Conservation (phyloP, 306 rosid species). For the Glycine tomentella region DNA sequence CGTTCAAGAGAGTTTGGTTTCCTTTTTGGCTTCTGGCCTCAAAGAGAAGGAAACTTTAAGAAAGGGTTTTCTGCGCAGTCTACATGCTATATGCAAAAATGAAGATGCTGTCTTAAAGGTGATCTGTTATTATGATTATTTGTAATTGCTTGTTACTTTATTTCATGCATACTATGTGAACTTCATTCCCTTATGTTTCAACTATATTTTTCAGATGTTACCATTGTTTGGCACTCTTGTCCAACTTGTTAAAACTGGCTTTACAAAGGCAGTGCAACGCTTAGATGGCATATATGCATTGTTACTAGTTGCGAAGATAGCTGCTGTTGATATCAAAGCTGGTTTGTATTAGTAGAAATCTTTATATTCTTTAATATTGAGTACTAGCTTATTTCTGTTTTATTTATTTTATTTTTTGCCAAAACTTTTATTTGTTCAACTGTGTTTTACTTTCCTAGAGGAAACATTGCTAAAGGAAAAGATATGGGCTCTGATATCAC, state of each 20-base stretch:
- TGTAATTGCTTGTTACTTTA: constrained; percentile 45
- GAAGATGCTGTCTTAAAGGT: constrained; percentile 74
- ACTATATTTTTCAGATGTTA: constrained; percentile 62
- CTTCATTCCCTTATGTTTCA: constrained; percentile 39
- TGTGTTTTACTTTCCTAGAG: constrained; percentile 58
- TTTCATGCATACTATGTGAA: constrained; percentile 25
- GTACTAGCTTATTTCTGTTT: constrained; percentile 20
- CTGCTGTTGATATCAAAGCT: constrained; percentile 94
- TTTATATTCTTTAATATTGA: constrained; percentile 26
- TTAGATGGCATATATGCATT: constrained; percentile 96
- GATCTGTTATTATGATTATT: constrained; percentile 39
- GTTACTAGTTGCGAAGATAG: constrained; percentile 79
- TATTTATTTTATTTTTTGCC: constrained; percentile 3
- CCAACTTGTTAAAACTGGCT: constrained; percentile 96
- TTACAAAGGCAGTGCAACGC: constrained; percentile 90
- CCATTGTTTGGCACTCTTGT: constrained; percentile 74
- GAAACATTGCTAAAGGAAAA: constrained; percentile 85
- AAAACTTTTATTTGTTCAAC: constrained; percentile 29
- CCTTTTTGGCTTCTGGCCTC: constrained; percentile 83
- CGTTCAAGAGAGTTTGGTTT: constrained; percentile 63
- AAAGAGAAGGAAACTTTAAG: constrained; percentile 94
- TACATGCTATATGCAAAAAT: constrained; percentile 69
- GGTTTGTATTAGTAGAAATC: constrained; percentile 58
- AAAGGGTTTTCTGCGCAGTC: constrained; percentile 83
- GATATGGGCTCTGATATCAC: constrained; percentile 84